phyloP scores from a whole-genome alignment of 495 filamentous ascomycete genomes.

The Penicillium salamii region DNA sequence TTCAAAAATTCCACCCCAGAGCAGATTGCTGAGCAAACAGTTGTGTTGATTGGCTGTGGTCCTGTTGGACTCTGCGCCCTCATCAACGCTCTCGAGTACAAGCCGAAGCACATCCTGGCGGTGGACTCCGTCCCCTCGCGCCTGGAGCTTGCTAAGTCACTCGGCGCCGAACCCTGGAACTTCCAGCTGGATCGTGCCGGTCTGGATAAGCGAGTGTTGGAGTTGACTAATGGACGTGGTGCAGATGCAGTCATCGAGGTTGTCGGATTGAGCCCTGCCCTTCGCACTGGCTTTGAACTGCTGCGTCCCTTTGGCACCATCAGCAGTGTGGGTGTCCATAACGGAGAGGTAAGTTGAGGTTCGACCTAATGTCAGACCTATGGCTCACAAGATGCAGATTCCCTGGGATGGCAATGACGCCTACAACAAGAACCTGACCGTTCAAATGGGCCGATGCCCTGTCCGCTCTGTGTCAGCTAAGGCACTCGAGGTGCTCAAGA shows the following conservation, averaged over 20 bases:
- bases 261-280: conserved; percentile 79
- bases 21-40: conserved; percentile 65
- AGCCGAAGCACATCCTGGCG: conserved; percentile 78
- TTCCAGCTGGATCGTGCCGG: conserved; percentile 67
- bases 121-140: conserved; percentile 80
- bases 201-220: conserved; percentile 66
- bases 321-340: conserved; percentile 89
- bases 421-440: conserved; percentile 82
- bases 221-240: conserved; percentile 77
- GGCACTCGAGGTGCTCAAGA: conserved; percentile 72
- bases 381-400: conserved; percentile 49
- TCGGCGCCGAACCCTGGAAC: conserved; percentile 87
- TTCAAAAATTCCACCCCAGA: conserved; percentile 63
- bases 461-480: conserved; percentile 80
- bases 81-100: conserved; percentile 75
- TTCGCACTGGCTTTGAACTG: conserved; percentile 81
- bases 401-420: conserved; percentile 81
- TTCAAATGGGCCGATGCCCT: conserved; percentile 95
- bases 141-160: conserved; percentile 68
- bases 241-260: conserved; percentile 92
- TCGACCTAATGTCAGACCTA: background rate
- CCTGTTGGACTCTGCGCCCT: conserved; percentile 87
- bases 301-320: conserved; percentile 85
- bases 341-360: conserved; percentile 61
- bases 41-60: conserved; percentile 85